These are phyloP conservation scores for Kodamaea ohmeri DNA, from an alignment of 1,139 yeast species.

Conservation along the genomic window DNA sequence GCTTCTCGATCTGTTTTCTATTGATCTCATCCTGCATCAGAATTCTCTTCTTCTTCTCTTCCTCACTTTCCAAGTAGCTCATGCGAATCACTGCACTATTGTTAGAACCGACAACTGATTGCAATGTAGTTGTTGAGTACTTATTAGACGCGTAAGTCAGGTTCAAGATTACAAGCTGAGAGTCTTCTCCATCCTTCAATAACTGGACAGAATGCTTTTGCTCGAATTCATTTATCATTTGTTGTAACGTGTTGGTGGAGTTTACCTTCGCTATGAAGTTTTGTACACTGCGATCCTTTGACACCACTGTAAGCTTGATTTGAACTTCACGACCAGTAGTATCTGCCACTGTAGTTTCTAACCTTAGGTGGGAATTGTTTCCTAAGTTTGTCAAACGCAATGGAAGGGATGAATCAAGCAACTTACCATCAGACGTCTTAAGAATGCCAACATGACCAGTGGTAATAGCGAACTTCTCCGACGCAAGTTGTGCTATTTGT, in stretches of 20 bases:
- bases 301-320: slow-evolving; percentile 14
- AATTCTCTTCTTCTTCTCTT: slow-evolving; percentile 11
- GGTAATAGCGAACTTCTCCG: slow-evolving; percentile 26
- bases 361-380: slow-evolving; percentile 31
- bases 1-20: slow-evolving; percentile 21
- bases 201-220: slow-evolving; percentile 10
- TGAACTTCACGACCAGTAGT: slow-evolving; percentile 10
- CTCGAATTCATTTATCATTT: slow-evolving; percentile 13
- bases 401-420: slow-evolving; percentile 33
- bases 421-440: slow-evolving; percentile 26
- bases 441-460: slow-evolving; percentile 26
- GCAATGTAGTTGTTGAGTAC: slow-evolving; percentile 12
- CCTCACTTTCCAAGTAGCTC: slow-evolving; percentile 15
- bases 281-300: slow-evolving; percentile 9
- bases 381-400: slow-evolving; percentile 33
- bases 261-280: slow-evolving; percentile 13
- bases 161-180: slow-evolving; percentile 15
- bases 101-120: slow-evolving; percentile 15
- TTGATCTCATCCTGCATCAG: slow-evolving; percentile 23
- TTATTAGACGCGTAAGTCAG: slow-evolving; percentile 10
- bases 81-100: slow-evolving; percentile 23
- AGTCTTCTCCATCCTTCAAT: slow-evolving; percentile 5
- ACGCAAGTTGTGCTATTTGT: slow-evolving; percentile 27
- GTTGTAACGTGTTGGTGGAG: slow-evolving; percentile 9
- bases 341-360: slow-evolving; percentile 18